Evolutionary conservation across 768 basidiomycete species (phyloP), one percentile per base, ranked within the genome.

Genomic region (Boletus edulis): DNA sequence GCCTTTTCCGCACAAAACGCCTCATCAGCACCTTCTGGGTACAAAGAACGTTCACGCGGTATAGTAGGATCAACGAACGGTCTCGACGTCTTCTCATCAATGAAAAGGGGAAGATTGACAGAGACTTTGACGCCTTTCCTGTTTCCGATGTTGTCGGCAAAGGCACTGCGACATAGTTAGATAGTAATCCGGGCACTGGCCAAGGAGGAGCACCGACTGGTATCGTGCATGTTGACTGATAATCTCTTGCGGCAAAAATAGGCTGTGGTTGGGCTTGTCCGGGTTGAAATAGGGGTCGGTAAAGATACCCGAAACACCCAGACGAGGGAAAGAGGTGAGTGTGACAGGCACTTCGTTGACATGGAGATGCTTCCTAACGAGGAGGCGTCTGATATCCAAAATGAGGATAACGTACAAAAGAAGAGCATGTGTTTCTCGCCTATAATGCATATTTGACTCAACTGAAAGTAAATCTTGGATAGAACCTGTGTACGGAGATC

Each of bases 141-240:
- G 46, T 80, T 79, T 61, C 97, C 82, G 65, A 98, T 98, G 68
- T 97, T 98, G 51, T 94, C 91, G 3, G 97, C 96, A 17, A 98
- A 78, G 12, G 97, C 97, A 10, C 96, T 99, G 62, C 55, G 47
- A 59, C 57, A 55, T 47, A 22, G 52, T 54, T 55, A 58, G 57
- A 62, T 50, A 31, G n/a, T 15, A 31, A 32, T 1, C 17, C 34
- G 56, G 45, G 41, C 29, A 48, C 41, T n/a, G 39, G 46, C 58
- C 53, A 15, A 53, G 58, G 60, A 55, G 37, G 15, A 41, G 46
- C 49, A 84, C 94, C 74, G 60, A 98, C 97, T 94, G 94, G 75
- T 98, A 99, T 50, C 97, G 89, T 46, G 87, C 91, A 73, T 98
- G 96, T 34, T 94, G 92, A 70, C 98, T 99, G 39, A 93, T 98